Evolutionary conservation across 2,329 filamentous ascomycete genomes (phyloP).

Genomic region (Stromatinia cepivora): DNA sequence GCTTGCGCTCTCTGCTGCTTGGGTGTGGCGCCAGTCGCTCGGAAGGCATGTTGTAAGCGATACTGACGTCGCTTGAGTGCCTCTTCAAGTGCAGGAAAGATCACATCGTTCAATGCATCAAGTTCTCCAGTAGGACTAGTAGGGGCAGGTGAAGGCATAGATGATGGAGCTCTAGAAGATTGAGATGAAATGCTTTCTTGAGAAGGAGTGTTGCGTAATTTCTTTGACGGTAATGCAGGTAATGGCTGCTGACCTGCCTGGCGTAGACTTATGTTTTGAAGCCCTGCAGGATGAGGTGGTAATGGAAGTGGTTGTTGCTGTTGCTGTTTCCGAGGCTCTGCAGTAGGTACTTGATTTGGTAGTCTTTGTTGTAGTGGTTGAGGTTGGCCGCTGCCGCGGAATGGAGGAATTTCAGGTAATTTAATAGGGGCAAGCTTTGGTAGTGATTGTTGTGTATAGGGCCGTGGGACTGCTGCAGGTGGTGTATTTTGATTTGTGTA

Average conservation of each 20-base stretch:
- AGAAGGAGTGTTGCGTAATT: constrained; percentile 39
- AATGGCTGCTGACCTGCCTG: constrained; percentile 37
- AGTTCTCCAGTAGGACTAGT: constrained; percentile 66
- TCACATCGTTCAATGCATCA: constrained; percentile 85
- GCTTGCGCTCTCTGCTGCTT: constrained; percentile 67
- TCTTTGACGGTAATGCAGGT: constrained; percentile 40
- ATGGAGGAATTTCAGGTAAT: constrained; percentile 43
- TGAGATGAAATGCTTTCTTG: constrained; percentile 35
- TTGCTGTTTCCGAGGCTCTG: constrained; percentile 38
- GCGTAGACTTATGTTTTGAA: constrained; percentile 38
- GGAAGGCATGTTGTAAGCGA: constrained; percentile 48
- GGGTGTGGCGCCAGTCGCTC: constrained; percentile 48
- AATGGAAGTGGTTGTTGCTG: constrained; percentile 32
- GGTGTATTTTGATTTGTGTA: constrained; percentile 32
- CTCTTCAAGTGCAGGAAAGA: constrained; percentile 89
- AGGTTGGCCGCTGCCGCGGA: constrained; percentile 37
- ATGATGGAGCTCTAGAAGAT: constrained; percentile 44
- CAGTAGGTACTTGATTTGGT: constrained; percentile 37
- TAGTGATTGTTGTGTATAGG: constrained; percentile 40
- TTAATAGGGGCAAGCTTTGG: constrained; percentile 42
- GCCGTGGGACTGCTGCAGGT: constrained; percentile 31
- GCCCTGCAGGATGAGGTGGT: constrained; percentile 26
- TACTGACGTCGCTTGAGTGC: constrained; percentile 78
- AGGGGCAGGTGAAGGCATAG: constrained; percentile 59
- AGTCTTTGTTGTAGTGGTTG: constrained; percentile 36